Conservation (phyloP, 1,139 yeast genomes). For the Hansenula sp. region DNA sequence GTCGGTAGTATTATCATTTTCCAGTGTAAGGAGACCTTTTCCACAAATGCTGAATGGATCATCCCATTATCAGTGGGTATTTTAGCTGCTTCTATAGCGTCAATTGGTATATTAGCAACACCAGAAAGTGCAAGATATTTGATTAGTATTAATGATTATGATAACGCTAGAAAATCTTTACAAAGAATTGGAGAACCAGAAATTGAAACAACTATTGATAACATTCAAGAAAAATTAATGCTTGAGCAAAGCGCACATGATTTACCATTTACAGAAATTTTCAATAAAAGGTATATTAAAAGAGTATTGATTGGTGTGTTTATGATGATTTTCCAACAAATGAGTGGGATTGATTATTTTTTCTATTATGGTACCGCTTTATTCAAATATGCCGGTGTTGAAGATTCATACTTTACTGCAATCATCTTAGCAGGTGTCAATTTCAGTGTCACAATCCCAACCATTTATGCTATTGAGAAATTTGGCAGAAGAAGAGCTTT, state of each 20-base stretch:
- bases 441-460: slow-evolving; percentile 67
- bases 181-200: slow-evolving; percentile 40
- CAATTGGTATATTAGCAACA: slow-evolving; percentile 48
- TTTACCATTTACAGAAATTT: slow-evolving; percentile 33
- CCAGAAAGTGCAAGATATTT: slow-evolving; percentile 52
- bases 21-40: slow-evolving; percentile 48
- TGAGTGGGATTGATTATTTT: slow-evolving; percentile 56
- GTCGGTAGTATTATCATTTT: slow-evolving; percentile 62
- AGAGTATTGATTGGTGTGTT: slow-evolving; percentile 42
- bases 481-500: slow-evolving; percentile 67
- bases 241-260: slow-evolving; percentile 55
- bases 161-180: slow-evolving; percentile 46
- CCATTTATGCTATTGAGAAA: slow-evolving; percentile 62
- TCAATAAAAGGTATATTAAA: slow-evolving; percentile 37
- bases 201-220: slow-evolving; percentile 55
- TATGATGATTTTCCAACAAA: slow-evolving; percentile 46
- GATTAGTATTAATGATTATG: slow-evolving; percentile 46
- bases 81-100: slow-evolving; percentile 29
- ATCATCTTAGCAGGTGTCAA: slow-evolving; percentile 73
- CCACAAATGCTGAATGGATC: slow-evolving; percentile 51
- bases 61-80: slow-evolving; percentile 43
- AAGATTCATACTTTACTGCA: slow-evolving; percentile 43
- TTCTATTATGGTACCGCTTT: slow-evolving; percentile 54
- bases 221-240: slow-evolving; percentile 58
- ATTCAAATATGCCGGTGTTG: slow-evolving; percentile 46